Percentiles rank a stretch among this genome's conserved stretches.
Conservation (phyloP, 768 basidiomycete genomes). For the Amanita molliuscula region DNA sequence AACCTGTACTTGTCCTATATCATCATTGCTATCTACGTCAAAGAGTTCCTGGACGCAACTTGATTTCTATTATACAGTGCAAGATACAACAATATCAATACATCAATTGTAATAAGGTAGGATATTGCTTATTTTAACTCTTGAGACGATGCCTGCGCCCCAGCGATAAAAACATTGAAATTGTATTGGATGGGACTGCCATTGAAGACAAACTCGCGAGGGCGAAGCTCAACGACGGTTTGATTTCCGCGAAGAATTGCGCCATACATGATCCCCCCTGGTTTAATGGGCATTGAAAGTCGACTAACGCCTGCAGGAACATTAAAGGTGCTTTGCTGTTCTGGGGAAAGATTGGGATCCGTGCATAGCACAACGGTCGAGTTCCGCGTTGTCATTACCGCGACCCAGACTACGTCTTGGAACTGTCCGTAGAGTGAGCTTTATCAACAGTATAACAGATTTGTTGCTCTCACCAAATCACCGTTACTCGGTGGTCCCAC, state of each 20-base stretch:
- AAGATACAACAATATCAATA: neutral
- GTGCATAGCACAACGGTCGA: slow-evolving; percentile 47
- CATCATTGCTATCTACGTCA: neutral
- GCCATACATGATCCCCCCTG: slow-evolving; percentile 41
- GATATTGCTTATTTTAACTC: neutral
- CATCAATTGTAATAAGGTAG: neutral
- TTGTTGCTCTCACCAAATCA: slow-evolving; percentile 36
- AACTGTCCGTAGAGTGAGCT: slow-evolving; percentile 27
- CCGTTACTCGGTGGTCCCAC: slow-evolving; percentile 47
- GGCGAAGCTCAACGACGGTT: slow-evolving; percentile 35
- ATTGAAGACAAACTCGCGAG: slow-evolving; percentile 43
- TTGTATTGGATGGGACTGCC: slow-evolving; percentile 50
- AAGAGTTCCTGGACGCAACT: neutral
- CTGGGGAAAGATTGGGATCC: slow-evolving; percentile 23
- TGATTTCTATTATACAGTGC: neutral
- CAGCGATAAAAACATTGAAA: slow-evolving; percentile 60
- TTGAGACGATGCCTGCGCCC: slow-evolving; percentile 10
- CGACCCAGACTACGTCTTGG: slow-evolving; percentile 56
- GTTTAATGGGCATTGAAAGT: slow-evolving; percentile 43
- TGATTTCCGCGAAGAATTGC: slow-evolving; percentile 38
- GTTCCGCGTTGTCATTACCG: slow-evolving; percentile 50
- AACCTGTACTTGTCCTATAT: slow-evolving; percentile 15
- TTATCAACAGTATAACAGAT: slow-evolving; percentile 6
- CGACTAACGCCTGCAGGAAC: slow-evolving; percentile 53
- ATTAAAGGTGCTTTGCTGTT: slow-evolving; percentile 26